Evolutionary conservation across 169 alveolate genomes (phyloP), one percentile per base, ranked within the genome.

Genomic region (Cyclospora cayetanensis): DNA sequence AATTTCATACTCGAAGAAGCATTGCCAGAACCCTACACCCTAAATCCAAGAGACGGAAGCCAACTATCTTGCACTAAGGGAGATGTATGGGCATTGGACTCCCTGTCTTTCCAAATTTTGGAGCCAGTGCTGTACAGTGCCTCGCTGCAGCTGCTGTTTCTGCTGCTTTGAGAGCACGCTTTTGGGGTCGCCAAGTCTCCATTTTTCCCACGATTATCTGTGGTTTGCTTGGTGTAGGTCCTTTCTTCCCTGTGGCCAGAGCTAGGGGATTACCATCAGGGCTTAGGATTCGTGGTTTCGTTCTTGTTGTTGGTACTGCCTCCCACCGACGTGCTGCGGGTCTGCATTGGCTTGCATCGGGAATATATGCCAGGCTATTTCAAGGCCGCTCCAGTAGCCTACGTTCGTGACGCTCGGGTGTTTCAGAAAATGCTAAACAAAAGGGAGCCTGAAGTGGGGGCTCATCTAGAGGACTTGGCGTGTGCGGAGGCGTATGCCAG

Each of bases 381-480:
- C 65, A 85, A 87, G 35, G 92, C 96, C 12, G 96, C 96, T 22
- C 95, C 96, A n/a, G 91, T 84, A 25, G 93, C 90, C 11, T 94
- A 92, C 42, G 95, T 94, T 34, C 92, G 96, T n/a, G 96, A 94
- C 52, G 96, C 96, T 12, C 79, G 91, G 41, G 96, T 94, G 7
- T 91, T 84, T 60, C 94, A 91, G 83, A 94, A 93, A 43, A 65
- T 94, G 9, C 1, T 91, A 68, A 46, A 68, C 41, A 25, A 76
- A n/a, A 60, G 87, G 43, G 52, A 53, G 42, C 96, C 96, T 1
- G 94, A 85, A 12, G 86, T 70, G 27, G 95, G 94, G 4, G 41
- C 46, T 3, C 86, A 82, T 43, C 63, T 94, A 37, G 86, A 79
- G 52, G 91, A 87, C 39, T 37, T 90, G 22, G 93, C 94, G 34